These are phyloP conservation scores for Cucurbita pepo DNA, from an alignment of 306 rosid genomes.

Conservation along the genomic window DNA sequence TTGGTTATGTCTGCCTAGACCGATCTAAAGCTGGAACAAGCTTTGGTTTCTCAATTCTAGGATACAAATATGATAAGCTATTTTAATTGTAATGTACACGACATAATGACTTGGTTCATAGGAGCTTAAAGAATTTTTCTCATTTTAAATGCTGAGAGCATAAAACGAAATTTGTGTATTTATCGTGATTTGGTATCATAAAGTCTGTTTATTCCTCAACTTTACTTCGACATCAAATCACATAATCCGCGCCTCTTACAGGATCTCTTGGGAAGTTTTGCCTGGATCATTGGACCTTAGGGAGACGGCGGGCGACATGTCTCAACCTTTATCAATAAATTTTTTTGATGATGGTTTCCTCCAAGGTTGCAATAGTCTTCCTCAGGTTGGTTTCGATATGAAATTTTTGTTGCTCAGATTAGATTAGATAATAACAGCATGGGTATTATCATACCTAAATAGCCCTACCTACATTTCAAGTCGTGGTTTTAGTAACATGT, in stretches of 20 bases:
- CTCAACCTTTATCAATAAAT: not conserved
- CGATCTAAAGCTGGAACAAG: not conserved
- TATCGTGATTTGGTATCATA: not conserved
- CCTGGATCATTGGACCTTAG: not conserved
- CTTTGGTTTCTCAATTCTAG: not conserved
- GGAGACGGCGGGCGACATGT: not conserved
- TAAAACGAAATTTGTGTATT: not conserved
- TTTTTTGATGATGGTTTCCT: not conserved
- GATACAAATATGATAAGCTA: not conserved
- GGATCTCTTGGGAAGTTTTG: constrained; percentile 3
- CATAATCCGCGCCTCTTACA: not conserved
- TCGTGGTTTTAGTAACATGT: constrained; percentile 5
- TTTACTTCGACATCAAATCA: not conserved
- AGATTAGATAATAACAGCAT: constrained; percentile 1
- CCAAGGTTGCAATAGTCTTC: not conserved
- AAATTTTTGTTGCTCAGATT: constrained; percentile 5
- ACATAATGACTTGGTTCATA: not conserved
- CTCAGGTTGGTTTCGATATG: constrained; percentile 5
- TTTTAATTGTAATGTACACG: not conserved
- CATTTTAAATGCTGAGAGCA: not conserved
- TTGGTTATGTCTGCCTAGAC: not conserved
- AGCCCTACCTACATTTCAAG: not conserved
- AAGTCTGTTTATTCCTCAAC: not conserved
- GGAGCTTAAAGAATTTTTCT: not conserved
- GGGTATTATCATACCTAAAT: constrained; percentile 2